Evolutionary conservation across 2,329 filamentous ascomycete genomes (phyloP), one percentile per base, ranked within the genome.

Genomic region (Pseudogymnoascus verrucosus): DNA sequence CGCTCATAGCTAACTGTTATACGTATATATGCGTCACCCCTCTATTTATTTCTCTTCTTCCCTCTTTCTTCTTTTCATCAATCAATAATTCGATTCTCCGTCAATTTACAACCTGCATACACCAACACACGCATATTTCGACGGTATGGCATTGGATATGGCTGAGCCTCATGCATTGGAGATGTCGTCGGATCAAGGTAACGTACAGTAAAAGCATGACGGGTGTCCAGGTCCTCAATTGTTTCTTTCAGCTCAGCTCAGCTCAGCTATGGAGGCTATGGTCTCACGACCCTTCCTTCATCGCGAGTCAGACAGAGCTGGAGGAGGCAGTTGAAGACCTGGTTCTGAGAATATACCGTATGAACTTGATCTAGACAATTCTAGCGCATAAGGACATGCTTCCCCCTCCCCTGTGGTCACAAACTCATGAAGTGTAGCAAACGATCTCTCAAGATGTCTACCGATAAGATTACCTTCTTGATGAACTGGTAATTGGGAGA

Each of bases 311-410:
- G 7, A 42, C 12, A 16, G 7, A 42, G 23, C 59, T 57, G 51
- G 59, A 61, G 70, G 68, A 69, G 71, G 68, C 68, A 70, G 68
- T 71, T 70, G 69, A 71, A 72, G 75, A 74, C 69, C 68, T 73
- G 72, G 79, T 79, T 87, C 86, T 89, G 86, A 89, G 86, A 89
- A 83, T 78, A 89, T 87, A 89, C 87, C 87, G 86, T 78, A 79
- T 79, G 82, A 90, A 91, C 88, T 90, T 90, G 88, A 90, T 89
- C 87, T 89, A 86, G 85, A 87, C 88, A 89, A 90, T 89, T 82
- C 87, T 87, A 89, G 88, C 88, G 89, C 87, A 57, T 19, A 90
- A 90, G 88, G 85, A 90, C 84, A 87, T 90, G 88, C 88, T 88
- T 88, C 84, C 70, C 72, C 70, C 65, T 67, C 68, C 65, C 65